phyloP scores from a whole-genome alignment of 2,329 filamentous ascomycete species.

The Hawksworthiomyces lignivorus region DNA sequence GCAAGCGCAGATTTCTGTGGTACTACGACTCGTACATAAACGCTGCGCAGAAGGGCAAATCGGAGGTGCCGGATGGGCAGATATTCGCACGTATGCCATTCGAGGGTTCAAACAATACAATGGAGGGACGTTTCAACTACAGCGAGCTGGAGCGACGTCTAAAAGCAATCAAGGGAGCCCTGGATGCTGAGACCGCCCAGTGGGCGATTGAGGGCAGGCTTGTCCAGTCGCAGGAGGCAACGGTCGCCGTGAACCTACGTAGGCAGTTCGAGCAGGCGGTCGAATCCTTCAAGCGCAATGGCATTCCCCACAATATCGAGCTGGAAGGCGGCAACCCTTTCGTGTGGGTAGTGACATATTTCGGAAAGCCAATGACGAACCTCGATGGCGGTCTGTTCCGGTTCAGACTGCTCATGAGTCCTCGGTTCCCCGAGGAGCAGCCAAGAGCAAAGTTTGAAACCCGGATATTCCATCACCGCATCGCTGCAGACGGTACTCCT shows the following conservation, averaged over 20 bases:
- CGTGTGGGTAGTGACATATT: constrained; percentile 80
- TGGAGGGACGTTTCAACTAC: constrained; percentile 85
- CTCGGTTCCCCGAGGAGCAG: constrained; percentile 79
- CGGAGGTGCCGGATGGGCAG: constrained; percentile 55
- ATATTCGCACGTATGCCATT: constrained; percentile 81
- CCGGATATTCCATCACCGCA: constrained; percentile 77
- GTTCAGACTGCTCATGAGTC: constrained; percentile 71
- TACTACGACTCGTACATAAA: constrained; percentile 84
- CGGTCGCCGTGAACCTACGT: constrained; percentile 72
- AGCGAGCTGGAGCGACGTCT: constrained; percentile 63
- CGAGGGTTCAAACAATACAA: constrained; percentile 65
- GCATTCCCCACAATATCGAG: constrained; percentile 66
- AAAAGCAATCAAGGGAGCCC: constrained; percentile 55
- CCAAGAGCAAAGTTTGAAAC: constrained; percentile 77
- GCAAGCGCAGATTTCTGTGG: constrained; percentile 90
- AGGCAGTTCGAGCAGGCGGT: constrained; percentile 79
- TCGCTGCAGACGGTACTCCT: constrained; percentile 70
- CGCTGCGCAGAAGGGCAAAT: constrained; percentile 57
- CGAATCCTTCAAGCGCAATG: constrained; percentile 63
- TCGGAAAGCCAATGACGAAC: constrained; percentile 86
- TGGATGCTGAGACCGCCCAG: constrained; percentile 61
- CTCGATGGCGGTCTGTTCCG: constrained; percentile 86
- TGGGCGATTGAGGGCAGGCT: constrained; percentile 66
- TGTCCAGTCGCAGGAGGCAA: constrained; percentile 57
- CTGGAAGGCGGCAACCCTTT: constrained; percentile 80